Evolutionary conservation across 2,329 filamentous ascomycete genomes (phyloP), one percentile per base, ranked within the genome.

Genomic region (Sclerotiophoma versabilis): DNA sequence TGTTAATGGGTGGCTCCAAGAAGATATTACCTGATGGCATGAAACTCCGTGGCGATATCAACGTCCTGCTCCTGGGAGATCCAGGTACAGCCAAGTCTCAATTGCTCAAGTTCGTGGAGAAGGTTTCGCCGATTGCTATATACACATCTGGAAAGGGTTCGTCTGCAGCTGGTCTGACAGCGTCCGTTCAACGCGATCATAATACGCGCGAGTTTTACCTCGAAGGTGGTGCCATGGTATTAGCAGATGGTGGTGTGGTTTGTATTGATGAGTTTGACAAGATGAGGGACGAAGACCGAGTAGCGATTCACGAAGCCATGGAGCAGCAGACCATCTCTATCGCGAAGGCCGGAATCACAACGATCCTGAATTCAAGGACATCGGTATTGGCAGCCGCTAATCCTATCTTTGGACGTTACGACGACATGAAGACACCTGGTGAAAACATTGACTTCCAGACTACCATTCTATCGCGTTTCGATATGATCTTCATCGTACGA

Each of bases 181-280:
- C 95, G 0, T 98, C 95, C 0, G 95, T 99, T 1, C 95, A 99
- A 68, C 87, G 95, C 54, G 95, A 99, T 70, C 88, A 91, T 12
- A 90, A 88, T 12, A 97, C 93, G 0, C 86, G 95, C 45, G 95
- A 99, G 74, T 99, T 99, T 76, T 99, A 98, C 70, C 86, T 99
- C 0, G 95, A 99, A 80, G 95, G 95, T 39, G 95, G 95, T 77
- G 95, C 95, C 26, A 98, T 99, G 95, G 95, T 99, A 3, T 85
- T 99, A 15, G 95, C 95, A 4, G 95, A 99, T 64, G 93, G 93
- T 2, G 95, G 95, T 66, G 93, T 98, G 1, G 95, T 98, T 9
- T 98, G 95, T 76, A 99, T 99, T 66, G 95, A 99, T 72, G 95
- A 99, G 77, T 99, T 99, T 72, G 95, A 99, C 80, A 99, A 99